phyloP scores from a whole-genome alignment of 1,284 basidiomycete genomes.

The Rhodotorula sp. region DNA sequence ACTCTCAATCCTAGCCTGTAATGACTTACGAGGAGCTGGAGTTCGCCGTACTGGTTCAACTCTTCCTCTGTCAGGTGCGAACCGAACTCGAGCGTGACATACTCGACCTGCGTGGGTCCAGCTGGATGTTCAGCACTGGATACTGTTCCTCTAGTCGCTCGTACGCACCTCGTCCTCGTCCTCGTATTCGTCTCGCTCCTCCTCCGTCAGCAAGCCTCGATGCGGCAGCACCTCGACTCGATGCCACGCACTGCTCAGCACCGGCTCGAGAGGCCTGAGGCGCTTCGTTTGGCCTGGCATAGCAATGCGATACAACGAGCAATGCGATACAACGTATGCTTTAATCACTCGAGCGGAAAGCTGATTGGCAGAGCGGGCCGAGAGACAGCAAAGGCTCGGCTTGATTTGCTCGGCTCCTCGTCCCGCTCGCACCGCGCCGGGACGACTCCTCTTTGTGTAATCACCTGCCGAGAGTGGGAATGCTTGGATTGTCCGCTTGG shows the following conservation, averaged over 20 bases:
- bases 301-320: not conserved
- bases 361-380: too few species aligned
- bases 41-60: not conserved
- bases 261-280: not conserved
- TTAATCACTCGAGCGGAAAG: not conserved
- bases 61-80: slow-evolving; percentile 1
- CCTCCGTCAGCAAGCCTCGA: not conserved
- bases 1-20: too few species aligned
- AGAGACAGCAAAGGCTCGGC: not conserved
- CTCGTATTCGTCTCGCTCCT: slow-evolving; percentile 28
- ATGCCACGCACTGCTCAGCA: slow-evolving; percentile 4
- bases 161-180: slow-evolving; percentile 30
- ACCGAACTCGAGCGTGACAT: slow-evolving; percentile 35
- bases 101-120: slow-evolving; percentile 20
- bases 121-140: not conserved
- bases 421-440: too few species aligned
- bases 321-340: too few species aligned
- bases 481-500: too few species aligned
- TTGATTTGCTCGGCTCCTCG: too few species aligned
- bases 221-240: slow-evolving; percentile 3
- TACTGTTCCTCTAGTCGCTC: not conserved
- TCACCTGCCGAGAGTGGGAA: too few species aligned
- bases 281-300: not conserved
- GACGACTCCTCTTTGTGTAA: too few species aligned
- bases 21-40: slow-evolving; percentile 31